A percentile compares a stretch with the other conserved stretches of the same genome.
These are phyloP conservation scores for Barbatosphaeria neglecta DNA, from an alignment of 495 filamentous ascomycete species.

Conservation along the genomic window DNA sequence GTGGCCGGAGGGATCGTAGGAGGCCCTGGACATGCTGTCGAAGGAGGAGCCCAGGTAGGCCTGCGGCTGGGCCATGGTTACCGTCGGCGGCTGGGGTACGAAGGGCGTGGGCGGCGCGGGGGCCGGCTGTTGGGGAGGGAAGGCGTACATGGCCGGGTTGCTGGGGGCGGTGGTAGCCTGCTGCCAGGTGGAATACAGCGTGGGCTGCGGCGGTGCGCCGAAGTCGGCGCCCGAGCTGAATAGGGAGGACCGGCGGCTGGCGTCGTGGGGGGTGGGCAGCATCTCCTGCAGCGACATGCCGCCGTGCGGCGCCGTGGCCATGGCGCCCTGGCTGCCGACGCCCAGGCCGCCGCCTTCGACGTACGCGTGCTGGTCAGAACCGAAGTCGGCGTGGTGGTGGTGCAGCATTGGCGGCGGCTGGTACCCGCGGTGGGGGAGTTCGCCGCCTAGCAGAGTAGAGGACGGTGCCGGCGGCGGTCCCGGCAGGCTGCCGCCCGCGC, in stretches of 20 bases:
- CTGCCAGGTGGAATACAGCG: slow-evolving; percentile 17
- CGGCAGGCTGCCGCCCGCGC: background rate
- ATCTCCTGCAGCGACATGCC: slow-evolving; percentile 4
- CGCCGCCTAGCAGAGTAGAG: background rate
- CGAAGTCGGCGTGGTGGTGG: background rate
- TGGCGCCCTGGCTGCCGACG: background rate
- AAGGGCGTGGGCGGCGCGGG: slow-evolving; percentile 9
- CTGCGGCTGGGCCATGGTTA: slow-evolving; percentile 11
- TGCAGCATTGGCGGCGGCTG: background rate
- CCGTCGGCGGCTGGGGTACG: slow-evolving; percentile 13
- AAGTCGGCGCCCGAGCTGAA: slow-evolving; percentile 24
- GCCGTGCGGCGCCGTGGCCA: background rate
- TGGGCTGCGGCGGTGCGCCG: slow-evolving; percentile 14
- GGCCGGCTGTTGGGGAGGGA: slow-evolving; percentile 10
- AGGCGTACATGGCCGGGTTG: slow-evolving; percentile 17
- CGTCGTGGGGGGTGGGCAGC: slow-evolving; percentile 11
- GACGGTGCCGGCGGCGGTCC: background rate
- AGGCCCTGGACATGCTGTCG: slow-evolving; percentile 15
- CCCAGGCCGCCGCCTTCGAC: background rate
- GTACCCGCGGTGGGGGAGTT: background rate
- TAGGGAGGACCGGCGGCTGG: slow-evolving; percentile 19
- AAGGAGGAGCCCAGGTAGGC: slow-evolving; percentile 13
- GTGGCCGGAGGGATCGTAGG: slow-evolving; percentile 11
- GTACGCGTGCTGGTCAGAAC: background rate
- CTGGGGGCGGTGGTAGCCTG: slow-evolving; percentile 15